Base-by-base conservation (phyloP, 1,284 basidiomycete genomes). In the Puccinia polysora region DNA sequence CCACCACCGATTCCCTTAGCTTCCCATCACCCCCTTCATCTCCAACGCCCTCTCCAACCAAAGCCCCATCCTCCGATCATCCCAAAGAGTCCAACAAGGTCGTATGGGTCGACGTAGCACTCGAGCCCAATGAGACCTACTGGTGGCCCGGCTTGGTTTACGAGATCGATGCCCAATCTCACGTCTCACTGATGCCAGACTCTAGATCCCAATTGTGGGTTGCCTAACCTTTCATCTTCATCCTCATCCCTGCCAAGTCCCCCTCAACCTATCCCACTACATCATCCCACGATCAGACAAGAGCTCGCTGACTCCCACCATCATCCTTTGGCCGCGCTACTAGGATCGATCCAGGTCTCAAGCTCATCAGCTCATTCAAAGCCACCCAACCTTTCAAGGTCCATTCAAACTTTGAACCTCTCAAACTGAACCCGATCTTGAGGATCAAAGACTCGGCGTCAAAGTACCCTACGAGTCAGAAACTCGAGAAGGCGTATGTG, bases 101-200 rank as follows among this genome's bases (percentile, higher is more conserved):
- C 14, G 28, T 70, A n/a, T 62, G 58, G 67, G 56, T 59, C 23
- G 67, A 70, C 34, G 60, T 70, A 25, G 67, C 43, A 14, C 6
- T 20, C 23, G 30, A 32, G 34, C 43, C 28, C 20, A 18, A 47
- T 2, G 43, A 70, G 60, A 60, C 47, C 2, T 70, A 40, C 52
- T 70, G 67, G 67, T 70, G 67, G 67, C 67, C 67, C 4, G 67
- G 67, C 28, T 36, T 70, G 8, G 20, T 60, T 50, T 20, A 15
- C 23, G 28, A 64, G 14, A 63, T 25, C 30, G 28, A 34, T 34
- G 30, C 45, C 43, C 20, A 32, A 25, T 14, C 45, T 8, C 32
- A 64, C 34, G 60, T 63, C 38, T 18, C 60, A 25, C n/a, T 64
- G 32, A 64, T 64, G 47, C 2, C 28, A 1, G 32, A 36, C 40